These are phyloP conservation scores for Eustoma russellianum DNA, from an alignment of 257 asterid genomes.

Conservation along the genomic window DNA sequence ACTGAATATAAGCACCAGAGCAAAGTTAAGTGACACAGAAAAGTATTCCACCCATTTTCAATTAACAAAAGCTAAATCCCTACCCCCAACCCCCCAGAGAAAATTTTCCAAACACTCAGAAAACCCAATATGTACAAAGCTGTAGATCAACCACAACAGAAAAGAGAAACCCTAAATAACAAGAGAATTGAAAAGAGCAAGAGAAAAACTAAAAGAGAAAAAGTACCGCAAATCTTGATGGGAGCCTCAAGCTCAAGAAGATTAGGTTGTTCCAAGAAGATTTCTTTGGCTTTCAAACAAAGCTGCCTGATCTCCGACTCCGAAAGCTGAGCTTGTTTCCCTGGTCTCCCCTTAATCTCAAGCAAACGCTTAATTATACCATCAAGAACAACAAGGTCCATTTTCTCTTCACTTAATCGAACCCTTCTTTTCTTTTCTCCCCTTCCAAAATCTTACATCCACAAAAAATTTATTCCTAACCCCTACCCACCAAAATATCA, in stretches of 20 bases:
- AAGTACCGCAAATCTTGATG: conserved; percentile 75
- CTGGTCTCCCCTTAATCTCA: conserved; percentile 73
- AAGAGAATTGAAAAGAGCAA: background rate
- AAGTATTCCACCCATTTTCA: too few species aligned
- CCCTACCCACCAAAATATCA: background rate
- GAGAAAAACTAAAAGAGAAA: conserved; percentile 2
- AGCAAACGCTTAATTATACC: conserved; percentile 63
- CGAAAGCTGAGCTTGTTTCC: conserved; percentile 81
- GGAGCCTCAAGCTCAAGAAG: conserved; percentile 96
- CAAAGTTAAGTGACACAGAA: too few species aligned
- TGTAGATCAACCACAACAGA: too few species aligned
- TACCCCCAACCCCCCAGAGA: background rate
- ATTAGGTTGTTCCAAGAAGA: conserved; percentile 73
- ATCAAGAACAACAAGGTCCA: conserved; percentile 57
- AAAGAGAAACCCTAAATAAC: background rate
- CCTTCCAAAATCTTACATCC: conserved; percentile 2
- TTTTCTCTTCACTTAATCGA: conserved; percentile 10
- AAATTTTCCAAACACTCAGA: background rate
- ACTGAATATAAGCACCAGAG: too few species aligned
- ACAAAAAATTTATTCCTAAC: background rate
- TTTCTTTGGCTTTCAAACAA: conserved; percentile 57
- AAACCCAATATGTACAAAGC: background rate
- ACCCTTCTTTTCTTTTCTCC: background rate
- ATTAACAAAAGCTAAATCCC: background rate
- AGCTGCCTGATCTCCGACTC: conserved; percentile 77